Base-by-base conservation (phyloP, 495 filamentous ascomycete species). In the Lasiosphaeria miniovina region DNA sequence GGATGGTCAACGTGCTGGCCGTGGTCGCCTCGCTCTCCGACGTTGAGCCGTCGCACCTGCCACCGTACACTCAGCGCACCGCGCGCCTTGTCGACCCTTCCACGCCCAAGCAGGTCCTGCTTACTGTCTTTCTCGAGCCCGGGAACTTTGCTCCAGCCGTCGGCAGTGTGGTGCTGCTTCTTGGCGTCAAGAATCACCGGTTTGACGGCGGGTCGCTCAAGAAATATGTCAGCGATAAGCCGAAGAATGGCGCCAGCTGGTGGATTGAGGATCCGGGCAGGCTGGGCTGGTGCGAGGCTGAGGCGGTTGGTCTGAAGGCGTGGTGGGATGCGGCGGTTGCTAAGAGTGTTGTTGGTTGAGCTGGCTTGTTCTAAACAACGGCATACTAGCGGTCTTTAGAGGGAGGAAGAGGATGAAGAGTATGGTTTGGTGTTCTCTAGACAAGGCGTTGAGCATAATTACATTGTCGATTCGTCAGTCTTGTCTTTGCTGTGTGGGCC, bases 181-280 rank as follows among this genome's bases (percentile, higher is more conserved):
- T 75, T 0, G 78, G 78, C 0, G 76, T 77, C 4, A 81, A 79
- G 60, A 81, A 81, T 36, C 78, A 81, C 52, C 58, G 64, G 17
- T 75, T 73, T 51, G 78, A 81, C 7, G 78, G 77, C 6, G 78
- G 78, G 1, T 70, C 71, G 46, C 49, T 81, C 59, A 76, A 77
- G 59, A 81, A 81, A 62, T 81, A 80, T 52, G 68, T 53, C 0
- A 78, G 74, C 52, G 78, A 81, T 51, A 53, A 61, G 45, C 60
- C 67, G 0, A 60, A 34, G 15, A 43, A 56, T 3, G 72, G 74
- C n/a, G 58, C 52, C 38, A 59, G 58, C 3, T 81, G 78, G 77
- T 81, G 78, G 78, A 66, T 73, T 15, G 65, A 73, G 58, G 61
- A 73, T 17, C 74, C 72, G 43, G 59, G 54, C 57, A 61, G 61